A percentile compares a stretch with the other conserved stretches of the same genome.
Evolutionary conservation across 208 protist species (phyloP).

Genomic region (Trypanosoma avium): DNA sequence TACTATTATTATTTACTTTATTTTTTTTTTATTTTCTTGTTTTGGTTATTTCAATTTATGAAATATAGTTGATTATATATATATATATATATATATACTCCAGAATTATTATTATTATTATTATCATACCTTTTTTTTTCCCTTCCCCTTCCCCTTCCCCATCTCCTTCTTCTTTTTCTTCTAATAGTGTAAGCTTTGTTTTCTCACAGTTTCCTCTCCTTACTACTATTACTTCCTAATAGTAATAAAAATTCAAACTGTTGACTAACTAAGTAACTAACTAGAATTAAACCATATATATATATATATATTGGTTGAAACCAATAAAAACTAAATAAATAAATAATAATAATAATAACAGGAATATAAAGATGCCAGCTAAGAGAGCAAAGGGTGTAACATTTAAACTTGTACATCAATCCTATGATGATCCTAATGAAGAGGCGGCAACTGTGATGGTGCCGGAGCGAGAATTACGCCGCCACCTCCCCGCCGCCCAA

Average conservation of each 20-base stretch:
- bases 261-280: no score
- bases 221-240: no score
- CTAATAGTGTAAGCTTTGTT: not conserved
- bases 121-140: slow-evolving; percentile 12
- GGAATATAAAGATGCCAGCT: slow-evolving; percentile 14
- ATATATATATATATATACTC: slow-evolving; percentile 16
- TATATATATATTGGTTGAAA: not conserved
- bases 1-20: not conserved
- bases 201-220: not conserved
- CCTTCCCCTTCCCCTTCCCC: not conserved
- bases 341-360: slow-evolving; percentile 2
- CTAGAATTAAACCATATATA: no score
- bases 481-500: slow-evolving; percentile 22
- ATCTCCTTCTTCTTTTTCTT: not conserved
- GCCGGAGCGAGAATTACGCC: slow-evolving; percentile 59
- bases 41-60: slow-evolving; percentile 11
- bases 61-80: slow-evolving; percentile 9
- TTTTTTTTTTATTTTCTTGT: slow-evolving; percentile 8
- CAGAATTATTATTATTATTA: not conserved
- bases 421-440: slow-evolving; percentile 46
- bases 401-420: slow-evolving; percentile 73
- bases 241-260: no score
- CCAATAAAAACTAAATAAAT: not conserved
- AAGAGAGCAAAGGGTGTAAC: slow-evolving; percentile 39
- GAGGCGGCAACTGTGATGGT: slow-evolving; percentile 53